phyloP scores from a whole-genome alignment of 2,329 filamentous ascomycete species.

The Cladorrhinum sp. region DNA sequence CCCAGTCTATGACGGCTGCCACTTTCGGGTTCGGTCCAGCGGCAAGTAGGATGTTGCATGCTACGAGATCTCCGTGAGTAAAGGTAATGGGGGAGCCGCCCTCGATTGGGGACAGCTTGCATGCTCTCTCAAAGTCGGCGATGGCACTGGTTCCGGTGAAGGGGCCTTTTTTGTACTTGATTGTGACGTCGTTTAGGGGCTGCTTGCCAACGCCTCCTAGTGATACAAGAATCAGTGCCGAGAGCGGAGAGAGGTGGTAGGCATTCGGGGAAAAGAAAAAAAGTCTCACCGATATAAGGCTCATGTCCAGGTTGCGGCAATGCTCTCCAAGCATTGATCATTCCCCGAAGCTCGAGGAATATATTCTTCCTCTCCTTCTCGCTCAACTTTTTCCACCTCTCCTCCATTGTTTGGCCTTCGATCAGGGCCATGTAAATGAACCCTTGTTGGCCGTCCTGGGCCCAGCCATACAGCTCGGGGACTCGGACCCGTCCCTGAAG shows the following conservation, averaged over 20 bases:
- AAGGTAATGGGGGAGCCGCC: slow-evolving; percentile 1
- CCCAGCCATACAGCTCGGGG: slow-evolving; percentile 6
- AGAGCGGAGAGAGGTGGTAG: no score
- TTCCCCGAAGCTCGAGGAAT: not conserved
- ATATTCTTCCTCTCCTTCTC: not conserved
- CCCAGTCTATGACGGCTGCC: slow-evolving; percentile 15
- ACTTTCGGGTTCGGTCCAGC: slow-evolving; percentile 2
- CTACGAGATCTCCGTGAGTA: slow-evolving; percentile 8
- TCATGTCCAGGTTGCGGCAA: not conserved
- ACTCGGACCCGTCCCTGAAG: slow-evolving; percentile 4
- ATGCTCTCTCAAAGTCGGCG: not conserved
- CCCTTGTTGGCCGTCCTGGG: slow-evolving; percentile 3
- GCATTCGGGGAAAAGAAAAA: not conserved
- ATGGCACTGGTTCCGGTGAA: not conserved
- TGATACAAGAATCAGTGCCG: no score
- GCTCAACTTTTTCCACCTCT: not conserved
- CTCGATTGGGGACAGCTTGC: not conserved
- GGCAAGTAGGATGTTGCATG: slow-evolving; percentile 10
- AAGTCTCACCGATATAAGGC: slow-evolving; percentile 7
- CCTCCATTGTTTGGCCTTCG: slow-evolving; percentile 1
- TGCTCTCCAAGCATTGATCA: slow-evolving; percentile 4
- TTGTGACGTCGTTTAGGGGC: slow-evolving; percentile 1
- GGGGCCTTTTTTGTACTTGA: not conserved
- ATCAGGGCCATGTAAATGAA: slow-evolving; percentile 8
- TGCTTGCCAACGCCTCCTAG: slow-evolving; percentile 2